Percentiles rank a stretch among this genome's conserved stretches.
Conservation (phyloP, 352 stramenopile genomes). For the Phytopythium montanum region DNA sequence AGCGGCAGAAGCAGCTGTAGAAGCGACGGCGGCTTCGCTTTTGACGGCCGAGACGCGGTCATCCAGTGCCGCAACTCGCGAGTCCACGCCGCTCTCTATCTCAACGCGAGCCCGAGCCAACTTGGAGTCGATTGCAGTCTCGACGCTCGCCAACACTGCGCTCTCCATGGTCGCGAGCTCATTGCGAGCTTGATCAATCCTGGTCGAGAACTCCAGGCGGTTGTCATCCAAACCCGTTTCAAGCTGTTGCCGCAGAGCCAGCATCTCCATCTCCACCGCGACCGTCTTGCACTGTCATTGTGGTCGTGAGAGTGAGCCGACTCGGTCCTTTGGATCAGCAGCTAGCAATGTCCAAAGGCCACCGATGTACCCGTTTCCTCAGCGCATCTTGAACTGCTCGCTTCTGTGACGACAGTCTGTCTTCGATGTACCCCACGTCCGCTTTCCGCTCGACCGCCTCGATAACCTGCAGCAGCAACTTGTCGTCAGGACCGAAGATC, state of each 20-base stretch:
- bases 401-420: conserved; percentile 17
- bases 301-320: background rate
- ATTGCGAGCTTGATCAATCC: background rate
- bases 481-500: background rate
- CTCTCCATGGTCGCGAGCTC: background rate
- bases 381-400: conserved; percentile 35
- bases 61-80: background rate
- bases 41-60: background rate
- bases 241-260: conserved; percentile 22
- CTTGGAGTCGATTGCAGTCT: background rate
- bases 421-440: conserved; percentile 27
- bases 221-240: conserved; percentile 28
- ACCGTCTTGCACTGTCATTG: conserved; percentile 59
- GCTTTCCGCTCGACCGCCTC: conserved; percentile 42
- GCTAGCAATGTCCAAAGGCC: background rate
- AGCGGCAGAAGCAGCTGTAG: background rate
- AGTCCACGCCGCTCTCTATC: background rate
- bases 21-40: background rate
- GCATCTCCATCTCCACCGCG: conserved; percentile 44
- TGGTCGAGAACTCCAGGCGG: background rate
- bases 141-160: background rate
- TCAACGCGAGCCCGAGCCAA: background rate
- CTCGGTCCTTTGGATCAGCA: background rate
- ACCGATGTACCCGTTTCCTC: conserved; percentile 31
- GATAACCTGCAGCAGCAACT: conserved; percentile 18